Percentiles rank a stretch among this genome's conserved stretches.
phyloP scores from a whole-genome alignment of 257 asterid species.

The Datura wrightii region DNA sequence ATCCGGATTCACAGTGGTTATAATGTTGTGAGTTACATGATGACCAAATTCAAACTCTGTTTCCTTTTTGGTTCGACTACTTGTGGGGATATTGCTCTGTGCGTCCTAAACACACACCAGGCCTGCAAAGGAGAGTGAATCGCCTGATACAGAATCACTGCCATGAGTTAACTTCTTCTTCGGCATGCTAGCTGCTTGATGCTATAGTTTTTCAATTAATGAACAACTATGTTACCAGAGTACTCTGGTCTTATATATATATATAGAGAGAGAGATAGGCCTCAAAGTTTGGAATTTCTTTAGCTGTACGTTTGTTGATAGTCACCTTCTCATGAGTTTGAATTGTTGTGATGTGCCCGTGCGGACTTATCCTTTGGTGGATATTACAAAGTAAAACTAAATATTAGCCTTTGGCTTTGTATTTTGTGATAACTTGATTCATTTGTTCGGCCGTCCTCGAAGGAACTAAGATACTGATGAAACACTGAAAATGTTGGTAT shows the following conservation, averaged over 20 bases:
- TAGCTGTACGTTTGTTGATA: neutral
- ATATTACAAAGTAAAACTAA: slow-evolving; percentile 18
- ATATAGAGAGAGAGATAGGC: too few species aligned
- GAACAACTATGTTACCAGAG: slow-evolving; percentile 28
- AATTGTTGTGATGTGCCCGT: neutral
- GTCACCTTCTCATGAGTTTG: neutral
- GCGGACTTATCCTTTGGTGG: neutral
- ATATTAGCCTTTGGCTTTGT: neutral
- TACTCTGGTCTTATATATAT: slow-evolving; percentile 36
- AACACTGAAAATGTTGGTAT: neutral
- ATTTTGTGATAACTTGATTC: slow-evolving; percentile 24
- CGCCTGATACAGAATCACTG: slow-evolving; percentile 50
- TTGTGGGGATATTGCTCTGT: neutral
- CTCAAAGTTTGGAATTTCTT: neutral
- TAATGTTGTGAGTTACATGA: slow-evolving; percentile 28
- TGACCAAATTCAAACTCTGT: slow-evolving; percentile 52
- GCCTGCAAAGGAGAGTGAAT: slow-evolving; percentile 65
- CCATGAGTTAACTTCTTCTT: slow-evolving; percentile 46
- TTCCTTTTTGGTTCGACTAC: slow-evolving; percentile 17
- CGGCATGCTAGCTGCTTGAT: slow-evolving; percentile 33
- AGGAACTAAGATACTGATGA: neutral
- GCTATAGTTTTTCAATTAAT: neutral
- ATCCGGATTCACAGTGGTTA: slow-evolving; percentile 27
- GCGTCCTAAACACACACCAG: slow-evolving; percentile 51
- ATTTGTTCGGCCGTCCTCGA: slow-evolving; percentile 26